Evolutionary conservation across 164 flowering plant species (phyloP).

Genomic region (Warburgia ugandensis): DNA sequence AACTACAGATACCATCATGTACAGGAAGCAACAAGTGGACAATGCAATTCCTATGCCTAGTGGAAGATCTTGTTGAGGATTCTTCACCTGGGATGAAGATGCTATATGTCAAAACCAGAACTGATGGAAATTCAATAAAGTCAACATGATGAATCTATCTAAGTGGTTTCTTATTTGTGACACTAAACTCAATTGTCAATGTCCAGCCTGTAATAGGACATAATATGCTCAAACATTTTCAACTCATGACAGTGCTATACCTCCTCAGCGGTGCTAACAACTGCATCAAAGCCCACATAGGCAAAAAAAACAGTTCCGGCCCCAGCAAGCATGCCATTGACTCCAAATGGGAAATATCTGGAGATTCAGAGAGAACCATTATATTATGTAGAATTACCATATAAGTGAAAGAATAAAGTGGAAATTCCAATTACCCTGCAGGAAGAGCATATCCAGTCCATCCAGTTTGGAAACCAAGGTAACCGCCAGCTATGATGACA

Average conservation of each 20-base stretch:
- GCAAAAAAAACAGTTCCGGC: conserved; percentile 98
- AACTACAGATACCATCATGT: conserved; percentile 89
- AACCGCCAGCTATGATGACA: conserved; percentile 77
- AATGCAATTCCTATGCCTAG: conserved; percentile 76
- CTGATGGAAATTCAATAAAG: too few species aligned
- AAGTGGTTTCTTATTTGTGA: too few species aligned
- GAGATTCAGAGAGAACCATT: conserved; percentile 8
- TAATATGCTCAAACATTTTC: neutral
- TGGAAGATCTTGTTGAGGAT: conserved; percentile 92
- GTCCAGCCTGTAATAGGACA: too few species aligned
- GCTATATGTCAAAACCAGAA: too few species aligned
- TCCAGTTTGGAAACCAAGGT: conserved; percentile 78
- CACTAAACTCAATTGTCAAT: too few species aligned
- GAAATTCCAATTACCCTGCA: too few species aligned
- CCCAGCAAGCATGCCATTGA: conserved; percentile 95
- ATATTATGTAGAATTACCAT: too few species aligned
- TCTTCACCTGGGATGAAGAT: conserved; percentile 71
- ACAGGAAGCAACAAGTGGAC: conserved; percentile 68
- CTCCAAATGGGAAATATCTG: conserved; percentile 87
- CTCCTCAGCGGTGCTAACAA: conserved; percentile 98
- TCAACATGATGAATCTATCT: too few species aligned
- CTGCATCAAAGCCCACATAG: conserved; percentile 92
- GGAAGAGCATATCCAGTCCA: conserved; percentile 91
- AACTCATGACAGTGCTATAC: conserved; percentile 35
- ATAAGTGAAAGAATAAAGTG: too few species aligned